Evolutionary conservation across 2,329 filamentous ascomycete genomes (phyloP), one percentile per base, ranked within the genome.

Genomic region (Alternaria gaisen): DNA sequence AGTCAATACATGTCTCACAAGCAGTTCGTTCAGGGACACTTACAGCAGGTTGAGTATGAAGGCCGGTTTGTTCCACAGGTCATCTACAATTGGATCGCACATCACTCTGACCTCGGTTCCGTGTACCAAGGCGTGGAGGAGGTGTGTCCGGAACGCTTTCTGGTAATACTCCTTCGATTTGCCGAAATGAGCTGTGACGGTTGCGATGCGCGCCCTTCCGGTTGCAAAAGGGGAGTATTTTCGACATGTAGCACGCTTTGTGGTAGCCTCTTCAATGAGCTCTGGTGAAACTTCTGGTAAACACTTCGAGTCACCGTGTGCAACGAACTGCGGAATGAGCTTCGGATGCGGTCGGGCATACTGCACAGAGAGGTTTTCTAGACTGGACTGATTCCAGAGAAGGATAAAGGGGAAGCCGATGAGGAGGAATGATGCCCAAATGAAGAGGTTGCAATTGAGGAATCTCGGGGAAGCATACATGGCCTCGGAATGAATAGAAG

Each of bases 1-100:
- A 30, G 28, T 30, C 10, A 30, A 11, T 30, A 30, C 28, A 30
- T 30, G 11, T 30, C 28, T 11, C 28, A 30, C 28, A 11, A 11
- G 28, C 28, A 12, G 28, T 30, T 30, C 28, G 11, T 12, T 11
- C 28, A 30, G 10, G 9, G 10, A 30, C 28, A 30, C 28, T 30
- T 30, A 30, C 28, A 82, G 66, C 6, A 82, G 65, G 11, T 75
- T 73, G 10, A 82, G 70, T 32, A 83, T 78, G 61, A 82, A 82
- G 2, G 80, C 82, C 3, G 77, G 76, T 55, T 83, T 83, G 48
- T 77, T 80, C 81, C 81, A 83, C 5, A 80, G 72, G 40, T 80
- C 78, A 50, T 81, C 80, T 16, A 83, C 68, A 1, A 83, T 72
- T 2, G 76, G 64, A 36, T 80, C 72, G 5, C 80, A 80, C 47